Evolutionary conservation across 305 asterid species (phyloP), one percentile per base, ranked within the genome.

Genomic region (Fraxinus latifolia): DNA sequence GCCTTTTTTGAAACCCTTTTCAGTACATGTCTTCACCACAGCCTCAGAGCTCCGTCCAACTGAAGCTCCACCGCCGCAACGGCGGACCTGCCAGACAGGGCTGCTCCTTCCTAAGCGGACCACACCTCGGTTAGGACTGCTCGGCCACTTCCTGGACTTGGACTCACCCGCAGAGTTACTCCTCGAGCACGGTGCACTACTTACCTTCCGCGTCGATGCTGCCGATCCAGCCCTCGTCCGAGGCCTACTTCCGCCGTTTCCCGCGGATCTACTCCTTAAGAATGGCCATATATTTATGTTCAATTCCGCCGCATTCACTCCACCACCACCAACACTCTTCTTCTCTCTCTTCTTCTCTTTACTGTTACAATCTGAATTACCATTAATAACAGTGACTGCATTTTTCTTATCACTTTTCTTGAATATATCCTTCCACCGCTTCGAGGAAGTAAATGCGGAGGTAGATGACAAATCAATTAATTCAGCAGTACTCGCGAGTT

Each of bases 131-230:
- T 76, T 81, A 44, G 55, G 55, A 44, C 17, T 44, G n/a, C 55
- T 14, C 17, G 55, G 55, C 55, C 55, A 44, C 55, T 44, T 44
- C 5, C 55, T 44, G 17, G 55, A 44, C 55, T 44, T 12, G 25
- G 97, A 92, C n/a, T 95, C 98, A 4, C 99, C 96, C 1, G 91
- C 85, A 0, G 99, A 95, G 92, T 95, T 95, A 17, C 99, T 95
- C 87, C 97, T 72, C 7, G 98, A 94, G 82, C 99, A 95, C 50
- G 99, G 99, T 37, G 99, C 97, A 81, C 98, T 93, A 73, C 98
- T 95, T 80, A 89, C 97, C 82, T 92, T 94, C 87, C 99, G 88
- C 4, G 81, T 67, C 3, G 90, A 12, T 74, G 81, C 74, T 82
- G 87, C 86, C 84, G 92, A 81, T 62, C 81, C 84, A 19, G 78